Conservation (phyloP, 2,329 filamentous ascomycete species). For the Colletotrichum truncatum region DNA sequence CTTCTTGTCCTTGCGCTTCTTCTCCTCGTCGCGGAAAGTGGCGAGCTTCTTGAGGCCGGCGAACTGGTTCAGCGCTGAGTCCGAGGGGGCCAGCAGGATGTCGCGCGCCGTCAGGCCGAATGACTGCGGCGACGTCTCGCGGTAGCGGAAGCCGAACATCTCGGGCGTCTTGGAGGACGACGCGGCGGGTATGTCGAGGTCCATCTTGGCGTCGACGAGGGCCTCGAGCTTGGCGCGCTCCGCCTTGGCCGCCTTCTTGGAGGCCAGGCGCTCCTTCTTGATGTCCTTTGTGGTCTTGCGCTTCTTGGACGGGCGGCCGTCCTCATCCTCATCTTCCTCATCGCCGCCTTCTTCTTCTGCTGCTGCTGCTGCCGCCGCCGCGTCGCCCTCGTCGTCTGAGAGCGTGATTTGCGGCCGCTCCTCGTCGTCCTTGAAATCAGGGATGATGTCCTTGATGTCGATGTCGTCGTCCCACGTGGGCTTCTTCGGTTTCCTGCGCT, state of each 20-base stretch:
- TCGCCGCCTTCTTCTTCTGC: slow-evolving; percentile 47
- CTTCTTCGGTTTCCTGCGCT: slow-evolving; percentile 77
- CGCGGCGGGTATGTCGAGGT: slow-evolving; percentile 72
- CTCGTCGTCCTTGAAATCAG: slow-evolving; percentile 80
- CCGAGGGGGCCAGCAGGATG: slow-evolving; percentile 88
- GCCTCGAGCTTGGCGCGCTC: slow-evolving; percentile 87
- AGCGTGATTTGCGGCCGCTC: slow-evolving; percentile 61
- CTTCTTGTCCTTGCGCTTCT: slow-evolving; percentile 91
- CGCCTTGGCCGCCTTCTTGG: slow-evolving; percentile 78
- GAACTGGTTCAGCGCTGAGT: slow-evolving; percentile 87
- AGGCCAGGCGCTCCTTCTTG: slow-evolving; percentile 65
- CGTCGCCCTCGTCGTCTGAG: slow-evolving; percentile 59
- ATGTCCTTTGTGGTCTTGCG: slow-evolving; percentile 68
- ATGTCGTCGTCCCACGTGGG: slow-evolving; percentile 97
- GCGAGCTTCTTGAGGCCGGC: slow-evolving; percentile 96
- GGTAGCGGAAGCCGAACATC: slow-evolving; percentile 78
- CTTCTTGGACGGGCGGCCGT: slow-evolving; percentile 59
- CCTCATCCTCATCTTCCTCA: slow-evolving; percentile 51
- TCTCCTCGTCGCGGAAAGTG: slow-evolving; percentile 85
- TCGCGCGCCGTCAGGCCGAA: slow-evolving; percentile 92
- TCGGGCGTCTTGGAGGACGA: slow-evolving; percentile 51
- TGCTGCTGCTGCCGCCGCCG: slow-evolving; percentile 31
- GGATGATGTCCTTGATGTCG: slow-evolving; percentile 91
- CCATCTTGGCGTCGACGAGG: slow-evolving; percentile 83
- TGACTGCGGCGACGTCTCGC: slow-evolving; percentile 88